phyloP scores from a whole-genome alignment of 169 alveolate genomes.

The Plasmodium cynomolgi region DNA sequence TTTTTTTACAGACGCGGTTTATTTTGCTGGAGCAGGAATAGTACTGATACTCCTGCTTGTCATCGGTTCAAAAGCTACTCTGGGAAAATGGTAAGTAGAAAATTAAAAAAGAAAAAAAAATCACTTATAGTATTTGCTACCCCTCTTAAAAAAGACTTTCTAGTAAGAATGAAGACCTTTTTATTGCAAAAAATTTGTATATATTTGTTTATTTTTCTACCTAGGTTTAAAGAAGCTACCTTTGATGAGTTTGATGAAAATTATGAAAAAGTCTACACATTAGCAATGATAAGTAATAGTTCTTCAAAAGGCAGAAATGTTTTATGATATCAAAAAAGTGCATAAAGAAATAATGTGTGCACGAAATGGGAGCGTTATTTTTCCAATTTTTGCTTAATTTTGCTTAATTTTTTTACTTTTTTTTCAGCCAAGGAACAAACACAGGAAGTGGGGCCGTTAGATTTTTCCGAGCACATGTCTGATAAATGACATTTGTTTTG shows the following conservation, averaged over 20 bases:
- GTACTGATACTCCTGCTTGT: conserved; percentile 58
- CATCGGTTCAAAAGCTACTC: conserved; percentile 51
- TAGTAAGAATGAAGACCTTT: background rate
- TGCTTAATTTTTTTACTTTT: background rate
- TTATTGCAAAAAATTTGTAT: background rate
- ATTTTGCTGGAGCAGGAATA: conserved; percentile 75
- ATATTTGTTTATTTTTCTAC: background rate
- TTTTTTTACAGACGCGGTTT: conserved; percentile 68
- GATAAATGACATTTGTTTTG: conserved; percentile 4
- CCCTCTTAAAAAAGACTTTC: background rate
- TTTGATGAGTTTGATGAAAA: conserved; percentile 48
- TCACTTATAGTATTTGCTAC: background rate
- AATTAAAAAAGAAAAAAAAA: background rate
- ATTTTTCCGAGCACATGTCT: conserved; percentile 13
- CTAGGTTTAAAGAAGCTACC: conserved; percentile 60
- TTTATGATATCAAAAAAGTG: background rate
- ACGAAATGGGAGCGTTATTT: background rate
- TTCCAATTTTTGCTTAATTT: background rate
- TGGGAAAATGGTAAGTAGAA: conserved; percentile 16
- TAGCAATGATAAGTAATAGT: conserved; percentile 68
- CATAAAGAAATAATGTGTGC: background rate
- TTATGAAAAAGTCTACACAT: conserved; percentile 61
- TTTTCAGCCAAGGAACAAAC: conserved; percentile 44
- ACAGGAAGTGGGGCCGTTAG: background rate
- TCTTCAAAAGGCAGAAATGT: background rate